Conservation (phyloP, 2,329 filamentous ascomycete genomes). For the Fusarium sp. region DNA sequence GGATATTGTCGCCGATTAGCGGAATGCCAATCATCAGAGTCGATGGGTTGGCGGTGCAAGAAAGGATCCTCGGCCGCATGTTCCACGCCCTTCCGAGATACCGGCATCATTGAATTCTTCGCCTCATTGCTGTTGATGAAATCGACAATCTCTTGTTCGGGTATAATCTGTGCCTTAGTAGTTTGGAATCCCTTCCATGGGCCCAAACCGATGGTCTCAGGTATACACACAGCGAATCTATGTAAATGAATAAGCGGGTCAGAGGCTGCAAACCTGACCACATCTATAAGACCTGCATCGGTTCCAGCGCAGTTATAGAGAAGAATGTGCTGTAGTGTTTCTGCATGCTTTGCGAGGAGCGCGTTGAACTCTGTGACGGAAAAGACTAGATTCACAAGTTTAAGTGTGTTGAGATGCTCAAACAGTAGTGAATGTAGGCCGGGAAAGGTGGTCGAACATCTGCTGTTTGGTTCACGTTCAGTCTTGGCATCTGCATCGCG, state of each 20-base stretch:
- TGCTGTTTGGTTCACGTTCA: background rate
- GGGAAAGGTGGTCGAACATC: background rate
- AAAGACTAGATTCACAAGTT: background rate
- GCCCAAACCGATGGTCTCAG: background rate
- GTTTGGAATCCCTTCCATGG: background rate
- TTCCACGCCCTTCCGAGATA: background rate
- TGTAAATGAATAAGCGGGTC: background rate
- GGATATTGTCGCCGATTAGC: background rate
- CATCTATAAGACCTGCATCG: background rate
- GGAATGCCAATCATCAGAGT: background rate
- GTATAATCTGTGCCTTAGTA: background rate
- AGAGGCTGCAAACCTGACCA: background rate
- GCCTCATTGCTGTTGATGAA: constrained; percentile 1
- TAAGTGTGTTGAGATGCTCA: background rate
- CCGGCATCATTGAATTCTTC: background rate
- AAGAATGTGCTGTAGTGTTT: background rate
- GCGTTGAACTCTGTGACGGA: background rate
- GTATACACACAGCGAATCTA: background rate
- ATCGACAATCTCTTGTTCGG: background rate
- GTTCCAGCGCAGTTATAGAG: background rate
- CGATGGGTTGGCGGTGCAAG: background rate
- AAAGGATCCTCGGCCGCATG: background rate
- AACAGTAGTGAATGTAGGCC: background rate
- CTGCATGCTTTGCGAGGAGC: background rate
- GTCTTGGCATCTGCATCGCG: background rate